Base-by-base conservation (phyloP, 768 basidiomycete genomes). In the Nevesoporus exiguus region DNA sequence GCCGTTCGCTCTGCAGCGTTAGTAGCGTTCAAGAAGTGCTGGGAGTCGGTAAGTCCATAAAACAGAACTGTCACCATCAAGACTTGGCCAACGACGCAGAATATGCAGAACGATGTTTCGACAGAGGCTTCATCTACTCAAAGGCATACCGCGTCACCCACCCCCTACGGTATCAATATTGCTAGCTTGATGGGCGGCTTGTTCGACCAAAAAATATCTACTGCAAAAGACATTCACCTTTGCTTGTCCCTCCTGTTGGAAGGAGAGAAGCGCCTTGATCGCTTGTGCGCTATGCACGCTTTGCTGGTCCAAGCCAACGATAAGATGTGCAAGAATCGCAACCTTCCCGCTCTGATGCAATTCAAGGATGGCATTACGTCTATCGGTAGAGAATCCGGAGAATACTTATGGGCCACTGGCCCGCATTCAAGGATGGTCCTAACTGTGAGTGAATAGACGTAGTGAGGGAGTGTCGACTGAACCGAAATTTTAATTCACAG, bases 201-300 rank as follows among this genome's bases (percentile, higher is more conserved):
- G 36, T 75, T 66, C 50, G 52, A 50, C 17, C 58, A 55, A 19
- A 61, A 52, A n/a, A 45, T 74, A 33, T 41, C 59, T 37, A 50
- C 31, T 2, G 66, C 57, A 3, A 62, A 49, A 31, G 73, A 74
- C 43, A 47, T 72, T 46, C 55, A 66, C 25, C n/a, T 58, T n/a
- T 73, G 73, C 54, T 40, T 75, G 33, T 48, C 47, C 22, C 43
- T 66, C 10, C 54, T 74, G 0, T n/a, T 49, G 21, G 50, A 58
- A 15, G 66, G 61, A 24, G 54, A 58, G 11, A 57, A 57, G 29
- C 25, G 59, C 36, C 60, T 70, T 34, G 60, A 70, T 19, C 64
- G 65, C 15, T 43, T 75, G 40, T 65, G 67, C 40, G 74, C 71
- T 3, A 70, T 70, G 56, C 74, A 73, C 19, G 73, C 73, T 0